Conservation (phyloP, 2,329 filamentous ascomycete species). For the Cladosporium cucumerinum region DNA sequence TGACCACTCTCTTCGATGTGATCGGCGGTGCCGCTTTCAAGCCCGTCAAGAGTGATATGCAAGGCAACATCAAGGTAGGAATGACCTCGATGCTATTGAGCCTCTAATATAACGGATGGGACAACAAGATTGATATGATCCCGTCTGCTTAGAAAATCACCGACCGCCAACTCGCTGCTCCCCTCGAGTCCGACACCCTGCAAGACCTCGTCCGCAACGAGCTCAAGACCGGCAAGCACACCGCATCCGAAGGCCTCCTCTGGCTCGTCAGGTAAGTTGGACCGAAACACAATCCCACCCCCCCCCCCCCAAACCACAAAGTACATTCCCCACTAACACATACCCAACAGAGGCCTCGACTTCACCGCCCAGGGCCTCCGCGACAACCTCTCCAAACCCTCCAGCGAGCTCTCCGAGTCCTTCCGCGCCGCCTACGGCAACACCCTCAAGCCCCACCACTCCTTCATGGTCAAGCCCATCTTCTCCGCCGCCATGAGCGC, state of each 20-base stretch:
- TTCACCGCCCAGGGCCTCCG: slow-evolving; percentile 85
- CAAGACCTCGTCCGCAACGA: slow-evolving; percentile 85
- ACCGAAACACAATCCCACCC: background rate
- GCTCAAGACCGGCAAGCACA: slow-evolving; percentile 83
- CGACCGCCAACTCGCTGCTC: slow-evolving; percentile 73
- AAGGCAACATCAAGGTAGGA: slow-evolving; percentile 81
- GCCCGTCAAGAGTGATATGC: slow-evolving; percentile 87
- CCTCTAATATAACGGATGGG: background rate
- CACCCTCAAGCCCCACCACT: slow-evolving; percentile 90
- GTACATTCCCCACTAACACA: background rate
- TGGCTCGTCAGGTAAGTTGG: slow-evolving; percentile 79
- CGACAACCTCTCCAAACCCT: slow-evolving; percentile 65
- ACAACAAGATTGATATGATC: background rate
- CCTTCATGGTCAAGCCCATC: slow-evolving; percentile 82
- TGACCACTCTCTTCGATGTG: slow-evolving; percentile 77
- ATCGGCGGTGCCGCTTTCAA: slow-evolving; percentile 72
- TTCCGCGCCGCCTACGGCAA: slow-evolving; percentile 81
- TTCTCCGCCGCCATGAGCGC: slow-evolving; percentile 92
- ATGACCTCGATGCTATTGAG: background rate
- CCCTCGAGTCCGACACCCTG: slow-evolving; percentile 74
- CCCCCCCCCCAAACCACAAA: background rate
- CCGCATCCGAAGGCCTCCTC: slow-evolving; percentile 80
- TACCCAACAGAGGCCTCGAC: slow-evolving; percentile 69
- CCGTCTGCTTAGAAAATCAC: slow-evolving; percentile 71
- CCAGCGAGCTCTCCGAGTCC: slow-evolving; percentile 75